These are phyloP conservation scores for Sphagnum fallax DNA, from an alignment of 228 moss, liverwort and hornwort species.

Conservation along the genomic window DNA sequence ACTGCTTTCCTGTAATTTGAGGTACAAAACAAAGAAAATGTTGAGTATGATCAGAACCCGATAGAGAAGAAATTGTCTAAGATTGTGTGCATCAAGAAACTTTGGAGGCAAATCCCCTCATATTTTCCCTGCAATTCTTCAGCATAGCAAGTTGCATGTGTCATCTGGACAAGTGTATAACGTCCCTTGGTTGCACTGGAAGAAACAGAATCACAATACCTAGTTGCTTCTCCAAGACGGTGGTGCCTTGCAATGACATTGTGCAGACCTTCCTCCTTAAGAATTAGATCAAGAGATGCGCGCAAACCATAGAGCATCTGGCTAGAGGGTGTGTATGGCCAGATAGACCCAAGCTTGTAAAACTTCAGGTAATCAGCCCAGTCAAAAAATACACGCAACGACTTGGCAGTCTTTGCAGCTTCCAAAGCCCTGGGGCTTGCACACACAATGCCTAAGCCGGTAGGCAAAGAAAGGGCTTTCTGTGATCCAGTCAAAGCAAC, in stretches of 20 bases:
- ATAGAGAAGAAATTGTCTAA: too few species aligned
- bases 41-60: too few species aligned
- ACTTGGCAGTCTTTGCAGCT: constrained; percentile 59
- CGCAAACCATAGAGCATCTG: constrained; percentile 80
- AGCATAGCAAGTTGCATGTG: too few species aligned
- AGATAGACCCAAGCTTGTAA: constrained; percentile 57
- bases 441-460: constrained; percentile 81
- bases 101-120: too few species aligned
- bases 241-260: constrained; percentile 70
- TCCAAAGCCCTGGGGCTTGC: constrained; percentile 74
- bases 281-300: constrained; percentile 72
- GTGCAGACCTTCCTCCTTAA: constrained; percentile 77
- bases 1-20: constrained; percentile 50
- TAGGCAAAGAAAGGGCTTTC: constrained; percentile 84
- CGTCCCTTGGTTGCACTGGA: too few species aligned
- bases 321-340: constrained; percentile 89
- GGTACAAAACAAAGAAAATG: not conserved
- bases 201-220: constrained; percentile 20
- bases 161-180: too few species aligned
- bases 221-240: constrained; percentile 75
- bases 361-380: constrained; percentile 63
- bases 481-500: constrained; percentile 96
- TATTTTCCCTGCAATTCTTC: too few species aligned
- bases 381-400: constrained; percentile 71
- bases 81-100: too few species aligned